Conservation (phyloP, 2,329 filamentous ascomycete species). For the Peltaster fructicola region DNA sequence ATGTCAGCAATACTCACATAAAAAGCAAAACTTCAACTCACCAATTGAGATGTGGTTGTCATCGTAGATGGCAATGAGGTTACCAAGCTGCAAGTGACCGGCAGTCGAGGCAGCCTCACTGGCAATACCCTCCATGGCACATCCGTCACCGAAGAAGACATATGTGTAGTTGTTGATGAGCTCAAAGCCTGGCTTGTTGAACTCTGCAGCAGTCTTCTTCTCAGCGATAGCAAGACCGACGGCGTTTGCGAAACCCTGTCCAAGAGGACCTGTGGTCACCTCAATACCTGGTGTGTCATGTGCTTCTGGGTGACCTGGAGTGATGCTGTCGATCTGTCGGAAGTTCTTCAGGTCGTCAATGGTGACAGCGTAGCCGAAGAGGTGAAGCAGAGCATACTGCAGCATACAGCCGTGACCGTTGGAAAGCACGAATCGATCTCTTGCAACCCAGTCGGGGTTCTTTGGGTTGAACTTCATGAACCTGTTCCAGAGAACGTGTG, state of each 20-base stretch:
- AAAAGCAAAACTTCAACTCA: no score
- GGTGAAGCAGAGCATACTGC: slow-evolving; percentile 92
- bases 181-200: slow-evolving; percentile 92
- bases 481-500: slow-evolving; percentile 86
- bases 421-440: slow-evolving; percentile 95
- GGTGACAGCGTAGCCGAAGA: slow-evolving; percentile 75
- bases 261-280: slow-evolving; percentile 69
- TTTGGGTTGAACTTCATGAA: slow-evolving; percentile 99
- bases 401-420: slow-evolving; percentile 99
- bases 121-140: slow-evolving; percentile 95
- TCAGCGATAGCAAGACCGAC: slow-evolving; percentile 86
- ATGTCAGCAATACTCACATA: slow-evolving; percentile 5
- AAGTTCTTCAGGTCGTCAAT: slow-evolving; percentile 92
- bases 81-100: slow-evolving; percentile 92
- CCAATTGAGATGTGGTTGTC: slow-evolving; percentile 92
- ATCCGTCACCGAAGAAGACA: slow-evolving; percentile 92
- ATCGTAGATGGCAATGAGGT: slow-evolving; percentile 92
- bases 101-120: slow-evolving; percentile 81
- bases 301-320: slow-evolving; percentile 87
- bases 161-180: slow-evolving; percentile 96
- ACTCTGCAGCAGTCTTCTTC: slow-evolving; percentile 72
- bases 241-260: slow-evolving; percentile 41
- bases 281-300: slow-evolving; percentile 95
- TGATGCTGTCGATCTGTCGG: slow-evolving; percentile 68
- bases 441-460: slow-evolving; percentile 93